Conservation (phyloP, 2,329 filamentous ascomycete species). For the Microcera coccophila region DNA sequence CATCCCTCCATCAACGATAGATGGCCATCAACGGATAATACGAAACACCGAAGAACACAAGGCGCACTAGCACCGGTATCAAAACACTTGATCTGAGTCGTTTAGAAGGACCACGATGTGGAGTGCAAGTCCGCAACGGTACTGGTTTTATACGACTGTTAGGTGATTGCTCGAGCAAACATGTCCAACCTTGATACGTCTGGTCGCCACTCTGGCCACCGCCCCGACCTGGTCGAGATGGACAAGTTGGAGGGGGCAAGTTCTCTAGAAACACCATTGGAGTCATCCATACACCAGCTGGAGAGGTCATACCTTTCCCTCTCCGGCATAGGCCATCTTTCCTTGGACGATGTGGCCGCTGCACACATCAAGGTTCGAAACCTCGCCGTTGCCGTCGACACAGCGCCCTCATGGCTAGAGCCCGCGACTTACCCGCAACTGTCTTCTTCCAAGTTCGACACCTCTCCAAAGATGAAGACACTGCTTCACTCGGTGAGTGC, state of each 20-base stretch:
- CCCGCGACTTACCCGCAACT: conserved; percentile 44
- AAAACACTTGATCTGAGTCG: not conserved
- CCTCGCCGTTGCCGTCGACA: conserved; percentile 55
- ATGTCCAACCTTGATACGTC: conserved; percentile 7
- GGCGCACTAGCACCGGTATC: too few relatives aligned
- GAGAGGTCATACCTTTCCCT: conserved; percentile 26
- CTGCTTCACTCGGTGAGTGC: conserved; percentile 63
- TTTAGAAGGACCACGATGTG: too few relatives aligned
- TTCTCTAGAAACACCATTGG: conserved; percentile 31
- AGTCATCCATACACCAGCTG: conserved; percentile 13
- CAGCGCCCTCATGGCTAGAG: conserved; percentile 51
- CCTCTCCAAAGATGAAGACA: conserved; percentile 39
- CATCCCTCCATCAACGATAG: too few relatives aligned
- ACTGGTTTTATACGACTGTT: not conserved
- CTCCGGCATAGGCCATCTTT: conserved; percentile 36
- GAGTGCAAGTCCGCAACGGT: too few relatives aligned
- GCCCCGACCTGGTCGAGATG: conserved; percentile 16
- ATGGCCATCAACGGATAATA: too few relatives aligned
- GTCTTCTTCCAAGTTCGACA: conserved; percentile 36
- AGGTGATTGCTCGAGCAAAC: not conserved
- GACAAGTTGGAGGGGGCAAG: conserved; percentile 33
- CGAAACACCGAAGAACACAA: too few relatives aligned
- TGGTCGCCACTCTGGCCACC: conserved; percentile 7
- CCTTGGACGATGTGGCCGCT: conserved; percentile 51
- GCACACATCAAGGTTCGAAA: conserved; percentile 52